Conservation (phyloP, 2,329 filamentous ascomycete species). For the Colletotrichum tropicale region DNA sequence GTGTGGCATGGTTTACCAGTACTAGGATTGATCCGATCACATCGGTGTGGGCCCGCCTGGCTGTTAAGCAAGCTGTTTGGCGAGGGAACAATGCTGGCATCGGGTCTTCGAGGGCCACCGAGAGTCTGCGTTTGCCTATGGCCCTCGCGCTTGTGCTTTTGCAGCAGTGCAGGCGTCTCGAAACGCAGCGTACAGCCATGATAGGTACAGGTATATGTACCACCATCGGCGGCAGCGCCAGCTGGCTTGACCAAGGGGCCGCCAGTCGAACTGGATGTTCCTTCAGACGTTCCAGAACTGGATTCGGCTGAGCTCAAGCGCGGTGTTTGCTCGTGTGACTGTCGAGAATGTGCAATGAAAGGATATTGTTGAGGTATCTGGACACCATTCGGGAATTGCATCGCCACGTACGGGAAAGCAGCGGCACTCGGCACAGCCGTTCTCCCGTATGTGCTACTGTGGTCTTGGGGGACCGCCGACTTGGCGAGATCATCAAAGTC, state of each 20-base stretch:
- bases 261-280: constrained; percentile 29
- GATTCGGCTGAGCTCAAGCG: constrained; percentile 49
- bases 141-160: constrained; percentile 94
- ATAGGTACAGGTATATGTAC: constrained; percentile 96
- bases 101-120: constrained; percentile 36
- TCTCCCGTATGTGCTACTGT: background rate
- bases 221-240: constrained; percentile 74
- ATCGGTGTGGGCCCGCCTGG: constrained; percentile 92
- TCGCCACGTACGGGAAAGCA: constrained; percentile 30
- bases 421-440: background rate
- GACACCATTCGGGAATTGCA: constrained; percentile 41
- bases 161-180: constrained; percentile 82
- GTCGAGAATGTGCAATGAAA: constrained; percentile 45
- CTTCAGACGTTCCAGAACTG: constrained; percentile 26
- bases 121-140: constrained; percentile 76
- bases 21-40: constrained; percentile 90
- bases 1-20: constrained; percentile 96
- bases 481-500: constrained; percentile 46
- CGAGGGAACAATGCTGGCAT: constrained; percentile 53
- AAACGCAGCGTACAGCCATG: constrained; percentile 90
- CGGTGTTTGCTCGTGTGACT: constrained; percentile 35
- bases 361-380: constrained; percentile 57
- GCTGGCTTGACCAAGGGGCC: constrained; percentile 54
- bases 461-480: background rate
- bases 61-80: constrained; percentile 67